These are phyloP conservation scores for Phytopythium helicoides DNA, from an alignment of 352 stramenopile species.

Conservation along the genomic window DNA sequence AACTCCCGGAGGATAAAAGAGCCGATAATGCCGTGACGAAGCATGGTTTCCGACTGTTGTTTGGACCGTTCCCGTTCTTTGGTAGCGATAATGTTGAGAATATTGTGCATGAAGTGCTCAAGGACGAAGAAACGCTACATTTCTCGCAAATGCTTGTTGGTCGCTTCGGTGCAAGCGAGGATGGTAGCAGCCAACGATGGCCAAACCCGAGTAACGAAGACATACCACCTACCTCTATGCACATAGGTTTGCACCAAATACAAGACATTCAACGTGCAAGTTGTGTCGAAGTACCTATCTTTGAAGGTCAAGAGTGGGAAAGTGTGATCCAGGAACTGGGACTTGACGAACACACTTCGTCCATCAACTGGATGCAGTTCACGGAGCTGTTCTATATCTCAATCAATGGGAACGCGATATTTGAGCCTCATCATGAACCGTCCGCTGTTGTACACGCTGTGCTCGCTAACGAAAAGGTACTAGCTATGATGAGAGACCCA, in stretches of 20 bases:
- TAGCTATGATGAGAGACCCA: constrained; percentile 27
- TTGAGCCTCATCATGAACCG: constrained; percentile 20
- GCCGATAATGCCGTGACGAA: constrained; percentile 13
- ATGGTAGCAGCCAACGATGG: too few relatives aligned
- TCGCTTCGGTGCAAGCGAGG: constrained; percentile 21
- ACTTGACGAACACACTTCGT: background rate
- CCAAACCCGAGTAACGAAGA: background rate
- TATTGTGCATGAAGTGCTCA: constrained; percentile 39
- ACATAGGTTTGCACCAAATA: constrained; percentile 29
- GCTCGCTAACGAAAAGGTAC: constrained; percentile 42
- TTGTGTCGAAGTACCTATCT: constrained; percentile 19
- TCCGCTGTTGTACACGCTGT: constrained; percentile 37
- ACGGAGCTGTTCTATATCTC: constrained; percentile 20
- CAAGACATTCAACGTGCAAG: constrained; percentile 26
- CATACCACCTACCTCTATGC: constrained; percentile 7
- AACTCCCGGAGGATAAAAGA: background rate
- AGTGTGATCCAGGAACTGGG: background rate
- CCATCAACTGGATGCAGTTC: constrained; percentile 53
- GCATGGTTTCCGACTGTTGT: constrained; percentile 45
- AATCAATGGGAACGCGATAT: constrained; percentile 30
- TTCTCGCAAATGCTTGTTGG: constrained; percentile 32
- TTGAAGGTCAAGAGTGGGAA: constrained; percentile 19
- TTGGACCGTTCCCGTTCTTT: constrained; percentile 49
- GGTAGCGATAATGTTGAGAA: constrained; percentile 29
- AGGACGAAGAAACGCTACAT: constrained; percentile 34